Percentiles rank a stretch among this genome's conserved stretches.
phyloP scores from a whole-genome alignment of 2,329 filamentous ascomycete genomes.

The Dothistroma pini region DNA sequence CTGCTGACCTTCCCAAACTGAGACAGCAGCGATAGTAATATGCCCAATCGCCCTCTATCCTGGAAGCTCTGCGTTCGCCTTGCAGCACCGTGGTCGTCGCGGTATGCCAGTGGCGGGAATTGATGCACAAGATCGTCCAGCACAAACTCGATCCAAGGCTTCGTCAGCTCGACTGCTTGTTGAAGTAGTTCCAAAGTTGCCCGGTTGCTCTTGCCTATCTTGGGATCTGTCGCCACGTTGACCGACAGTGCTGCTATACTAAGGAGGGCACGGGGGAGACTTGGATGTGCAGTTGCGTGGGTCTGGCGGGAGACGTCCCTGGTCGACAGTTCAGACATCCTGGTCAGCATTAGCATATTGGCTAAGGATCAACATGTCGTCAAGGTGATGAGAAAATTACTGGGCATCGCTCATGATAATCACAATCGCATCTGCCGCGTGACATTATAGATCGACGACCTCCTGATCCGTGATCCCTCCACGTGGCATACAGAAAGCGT shows the following conservation, averaged over 20 bases:
- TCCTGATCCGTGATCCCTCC: not conserved
- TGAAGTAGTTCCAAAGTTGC: slow-evolving; percentile 5
- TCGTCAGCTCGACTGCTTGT: slow-evolving; percentile 5
- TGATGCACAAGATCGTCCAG: not conserved
- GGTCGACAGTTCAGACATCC: not conserved
- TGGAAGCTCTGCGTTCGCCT: not conserved
- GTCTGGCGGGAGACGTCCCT: not conserved
- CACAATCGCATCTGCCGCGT: not conserved
- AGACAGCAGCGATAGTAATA: not conserved
- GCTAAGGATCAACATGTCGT: not conserved
- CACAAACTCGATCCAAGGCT: slow-evolving; percentile 2
- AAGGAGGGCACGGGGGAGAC: not conserved
- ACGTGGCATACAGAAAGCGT: not conserved
- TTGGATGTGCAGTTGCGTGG: not conserved
- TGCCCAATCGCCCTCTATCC: not conserved
- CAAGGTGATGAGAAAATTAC: not conserved
- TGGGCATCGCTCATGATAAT: not conserved
- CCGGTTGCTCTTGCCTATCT: slow-evolving; percentile 4
- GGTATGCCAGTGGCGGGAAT: not conserved
- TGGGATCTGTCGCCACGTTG: slow-evolving; percentile 1
- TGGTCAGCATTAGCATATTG: not conserved
- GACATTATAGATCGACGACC: not conserved
- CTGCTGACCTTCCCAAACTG: not conserved
- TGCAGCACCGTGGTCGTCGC: not conserved
- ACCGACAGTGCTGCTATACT: slow-evolving; percentile 5